These are phyloP conservation scores for Quercus tomentella DNA, from an alignment of 331 rosid species.

Conservation along the genomic window DNA sequence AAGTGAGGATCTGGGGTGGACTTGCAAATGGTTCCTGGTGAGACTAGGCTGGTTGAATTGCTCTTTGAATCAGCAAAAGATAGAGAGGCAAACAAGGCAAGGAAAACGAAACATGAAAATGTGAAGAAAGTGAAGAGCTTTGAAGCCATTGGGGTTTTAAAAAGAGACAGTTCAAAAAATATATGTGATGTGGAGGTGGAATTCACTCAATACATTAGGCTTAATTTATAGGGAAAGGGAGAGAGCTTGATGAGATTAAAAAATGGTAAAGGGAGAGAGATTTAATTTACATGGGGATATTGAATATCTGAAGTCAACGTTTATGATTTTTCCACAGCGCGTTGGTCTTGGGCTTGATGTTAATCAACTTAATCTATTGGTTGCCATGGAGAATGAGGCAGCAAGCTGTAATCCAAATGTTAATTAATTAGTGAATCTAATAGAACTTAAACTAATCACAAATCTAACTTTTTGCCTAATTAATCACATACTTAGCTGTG, in stretches of 20 bases:
- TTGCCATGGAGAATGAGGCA: not conserved
- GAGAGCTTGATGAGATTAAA: too few relatives aligned
- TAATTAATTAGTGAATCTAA: not conserved
- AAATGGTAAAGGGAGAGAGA: too few relatives aligned
- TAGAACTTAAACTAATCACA: not conserved
- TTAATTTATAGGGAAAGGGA: slow-evolving; percentile 27
- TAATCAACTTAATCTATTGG: not conserved
- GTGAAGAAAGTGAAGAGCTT: slow-evolving; percentile 7
- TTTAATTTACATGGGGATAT: too few relatives aligned
- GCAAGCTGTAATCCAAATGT: not conserved
- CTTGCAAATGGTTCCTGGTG: slow-evolving; percentile 40
- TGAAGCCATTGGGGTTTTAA: slow-evolving; percentile 23
- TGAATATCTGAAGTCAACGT: too few relatives aligned
- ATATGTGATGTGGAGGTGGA: not conserved
- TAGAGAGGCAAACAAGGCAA: not conserved
- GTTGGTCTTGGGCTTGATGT: not conserved
- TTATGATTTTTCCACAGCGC: not conserved
- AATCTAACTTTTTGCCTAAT: too few relatives aligned
- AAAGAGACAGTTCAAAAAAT: not conserved
- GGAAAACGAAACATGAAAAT: slow-evolving; percentile 20
- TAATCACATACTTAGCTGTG: too few relatives aligned
- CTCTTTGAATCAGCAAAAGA: slow-evolving; percentile 13
- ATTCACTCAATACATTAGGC: not conserved
- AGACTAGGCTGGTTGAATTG: slow-evolving; percentile 17
- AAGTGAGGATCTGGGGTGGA: slow-evolving; percentile 55